Base-by-base conservation (phyloP, 2,329 filamentous ascomycete genomes). In the Pseudogymnoascus sp. region DNA sequence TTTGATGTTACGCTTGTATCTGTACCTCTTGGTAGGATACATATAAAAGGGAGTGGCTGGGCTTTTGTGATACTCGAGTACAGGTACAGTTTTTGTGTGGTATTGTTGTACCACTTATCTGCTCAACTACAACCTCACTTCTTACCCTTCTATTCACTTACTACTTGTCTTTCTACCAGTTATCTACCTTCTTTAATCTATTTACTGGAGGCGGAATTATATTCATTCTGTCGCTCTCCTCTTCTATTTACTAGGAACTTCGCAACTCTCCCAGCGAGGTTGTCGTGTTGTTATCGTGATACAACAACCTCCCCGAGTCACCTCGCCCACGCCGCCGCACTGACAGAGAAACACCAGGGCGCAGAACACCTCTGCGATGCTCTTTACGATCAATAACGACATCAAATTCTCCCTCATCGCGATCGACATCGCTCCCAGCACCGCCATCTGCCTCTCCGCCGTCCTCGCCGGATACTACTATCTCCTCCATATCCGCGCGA, bases 351-450 rank as follows among this genome's bases (percentile, higher is more conserved):
- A 42, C 59, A 61, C 33, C 33, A 61, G 24, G n/a, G 31, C 33
- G 59, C 59, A 61, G 59, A 61, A 37, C 59, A 29, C 33, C 59
- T 35, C 61, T 62, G 56, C 29, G 37, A 62, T 62, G 61, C 44
- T 62, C 31, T 65, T 69, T 61, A 64, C 72, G 63, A 37, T 60
- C 38, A 60, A 74, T 62, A 73, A 73, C 64, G 67, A 73, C 67
- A 61, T 73, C 50, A 64, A 73, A 65, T 61, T 73, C 61, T 64
- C 71, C 38, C 63, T 74, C 56, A 65, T 74, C 63, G 69, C 69
- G 61, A 62, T 74, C 29, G 70, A 63, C n/a, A 71, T 73, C 66
- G 68, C 70, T 11, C 70, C 70, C 5, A 69, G 68, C 61, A 72
- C 71, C 16, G 68, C 68, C 31, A 47, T 73, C 35, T 66, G 68